Conservation (phyloP, 768 basidiomycete genomes). For the Suillus luteus region DNA sequence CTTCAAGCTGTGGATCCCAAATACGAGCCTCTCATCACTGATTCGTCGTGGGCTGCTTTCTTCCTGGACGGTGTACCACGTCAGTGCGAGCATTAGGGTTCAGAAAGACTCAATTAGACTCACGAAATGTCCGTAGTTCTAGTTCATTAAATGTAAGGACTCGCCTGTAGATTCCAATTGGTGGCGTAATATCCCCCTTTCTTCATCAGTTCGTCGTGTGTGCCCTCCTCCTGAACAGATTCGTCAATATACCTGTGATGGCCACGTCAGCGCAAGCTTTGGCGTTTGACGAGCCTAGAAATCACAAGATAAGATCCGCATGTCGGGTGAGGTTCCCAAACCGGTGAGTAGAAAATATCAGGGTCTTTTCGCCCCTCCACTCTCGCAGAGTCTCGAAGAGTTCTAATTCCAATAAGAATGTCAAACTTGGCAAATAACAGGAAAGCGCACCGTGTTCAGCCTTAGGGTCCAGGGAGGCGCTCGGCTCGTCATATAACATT, state of each 20-base stretch:
- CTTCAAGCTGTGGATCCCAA: too few relatives aligned
- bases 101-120: too few relatives aligned
- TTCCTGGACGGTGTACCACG: too few relatives aligned
- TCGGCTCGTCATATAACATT: conserved; percentile 73
- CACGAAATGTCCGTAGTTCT: too few relatives aligned
- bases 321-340: conserved; percentile 70
- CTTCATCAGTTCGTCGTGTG: conserved; percentile 58
- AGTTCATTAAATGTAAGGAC: conserved; percentile 52
- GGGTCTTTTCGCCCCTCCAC: conserved; percentile 73
- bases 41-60: too few relatives aligned
- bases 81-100: too few relatives aligned
- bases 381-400: conserved; percentile 68
- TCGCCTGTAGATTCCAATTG: conserved; percentile 72
- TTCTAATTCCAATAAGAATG: conserved; percentile 39
- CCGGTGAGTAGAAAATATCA: conserved; percentile 72
- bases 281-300: background rate
- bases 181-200: conserved; percentile 66
- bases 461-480: conserved; percentile 70
- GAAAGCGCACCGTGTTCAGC: conserved; percentile 63
- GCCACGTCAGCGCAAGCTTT: background rate
- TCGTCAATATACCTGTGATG: conserved; percentile 65
- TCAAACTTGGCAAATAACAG: background rate
- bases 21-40: too few relatives aligned
- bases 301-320: conserved; percentile 69
- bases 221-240: conserved; percentile 61